phyloP scores from a whole-genome alignment of 148 eudicot genomes.

The Polygonum maritimum region DNA sequence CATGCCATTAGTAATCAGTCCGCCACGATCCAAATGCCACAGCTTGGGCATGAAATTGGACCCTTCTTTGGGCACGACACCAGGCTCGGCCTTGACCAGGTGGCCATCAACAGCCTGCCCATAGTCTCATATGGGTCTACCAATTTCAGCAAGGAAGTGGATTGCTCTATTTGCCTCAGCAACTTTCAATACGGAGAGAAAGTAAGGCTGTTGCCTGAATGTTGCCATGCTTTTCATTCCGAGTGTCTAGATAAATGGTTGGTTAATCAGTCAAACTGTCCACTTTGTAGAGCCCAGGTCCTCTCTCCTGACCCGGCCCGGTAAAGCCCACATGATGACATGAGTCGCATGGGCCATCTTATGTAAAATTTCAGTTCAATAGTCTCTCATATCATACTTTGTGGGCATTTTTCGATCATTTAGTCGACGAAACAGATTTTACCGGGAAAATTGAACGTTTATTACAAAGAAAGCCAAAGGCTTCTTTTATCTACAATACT shows the following conservation, averaged over 20 bases:
- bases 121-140: neutral
- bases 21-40: neutral
- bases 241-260: slow-evolving; percentile 3
- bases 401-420: neutral
- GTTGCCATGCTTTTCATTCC: neutral
- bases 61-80: neutral
- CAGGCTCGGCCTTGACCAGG: neutral
- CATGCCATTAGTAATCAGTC: neutral
- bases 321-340: neutral
- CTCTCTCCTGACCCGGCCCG: neutral
- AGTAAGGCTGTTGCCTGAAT: neutral
- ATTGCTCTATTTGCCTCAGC: neutral
- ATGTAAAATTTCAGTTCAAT: neutral
- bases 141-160: neutral
- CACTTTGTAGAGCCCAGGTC: slow-evolving; percentile 7
- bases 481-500: neutral
- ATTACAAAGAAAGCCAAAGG: neutral
- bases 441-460: neutral
- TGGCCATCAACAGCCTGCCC: neutral
- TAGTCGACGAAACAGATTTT: neutral
- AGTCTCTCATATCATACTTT: neutral
- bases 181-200: neutral
- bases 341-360: neutral
- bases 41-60: neutral
- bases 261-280: neutral